These are phyloP conservation scores for Rubroshorea leprosula DNA, from an alignment of 345 rosid genomes.

Conservation along the genomic window DNA sequence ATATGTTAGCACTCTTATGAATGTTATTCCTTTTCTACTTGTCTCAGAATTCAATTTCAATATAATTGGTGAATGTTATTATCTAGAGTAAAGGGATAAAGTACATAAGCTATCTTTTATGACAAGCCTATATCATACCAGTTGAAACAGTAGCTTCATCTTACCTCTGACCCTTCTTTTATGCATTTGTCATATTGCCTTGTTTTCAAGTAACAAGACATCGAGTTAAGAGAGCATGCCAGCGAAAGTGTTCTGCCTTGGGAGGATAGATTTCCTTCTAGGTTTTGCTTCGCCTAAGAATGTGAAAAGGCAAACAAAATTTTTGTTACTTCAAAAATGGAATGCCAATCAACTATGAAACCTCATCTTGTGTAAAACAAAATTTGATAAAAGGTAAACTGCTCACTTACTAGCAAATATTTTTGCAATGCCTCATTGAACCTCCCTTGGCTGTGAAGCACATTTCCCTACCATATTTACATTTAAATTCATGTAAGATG, in stretches of 20 bases:
- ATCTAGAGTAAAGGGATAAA: too few species aligned
- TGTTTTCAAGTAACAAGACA: conserved; percentile 96
- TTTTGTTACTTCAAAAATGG: conserved; percentile 7
- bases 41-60: too few species aligned
- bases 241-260: conserved; percentile 50
- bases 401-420: conserved; percentile 66
- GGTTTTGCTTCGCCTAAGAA: conserved; percentile 74
- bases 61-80: too few species aligned
- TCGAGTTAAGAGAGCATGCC: conserved; percentile 87
- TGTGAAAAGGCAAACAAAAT: conserved; percentile 9
- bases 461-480: conserved; percentile 65
- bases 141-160: conserved; percentile 5
- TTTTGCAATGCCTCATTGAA: conserved; percentile 65
- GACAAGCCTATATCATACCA: neutral
- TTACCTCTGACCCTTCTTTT: conserved; percentile 88
- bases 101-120: conserved; percentile 1
- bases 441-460: conserved; percentile 75
- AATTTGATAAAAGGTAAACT: conserved; percentile 5
- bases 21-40: too few species aligned
- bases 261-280: conserved; percentile 57
- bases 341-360: neutral
- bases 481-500: conserved; percentile 7
- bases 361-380: neutral
- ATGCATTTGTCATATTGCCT: conserved; percentile 63
- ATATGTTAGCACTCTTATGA: too few species aligned